Conservation (phyloP, 768 basidiomycete species). For the Brasilioporus rufonigricans region DNA sequence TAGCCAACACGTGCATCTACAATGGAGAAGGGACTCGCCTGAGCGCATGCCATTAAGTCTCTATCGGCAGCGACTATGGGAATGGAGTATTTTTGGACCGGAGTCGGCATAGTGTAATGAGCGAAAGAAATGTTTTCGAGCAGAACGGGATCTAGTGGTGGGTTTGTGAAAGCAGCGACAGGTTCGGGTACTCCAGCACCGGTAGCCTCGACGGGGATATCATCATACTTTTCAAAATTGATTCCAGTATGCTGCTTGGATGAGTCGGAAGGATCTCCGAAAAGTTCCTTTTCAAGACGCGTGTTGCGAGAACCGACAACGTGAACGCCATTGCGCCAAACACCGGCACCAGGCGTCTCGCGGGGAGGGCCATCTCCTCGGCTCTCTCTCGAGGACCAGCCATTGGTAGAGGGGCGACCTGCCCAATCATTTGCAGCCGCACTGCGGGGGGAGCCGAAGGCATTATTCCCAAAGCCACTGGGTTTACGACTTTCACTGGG, state of each 20-base stretch:
- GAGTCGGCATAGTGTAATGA: slow-evolving; percentile 93
- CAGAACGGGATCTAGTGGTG: slow-evolving; percentile 89
- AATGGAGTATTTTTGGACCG: slow-evolving; percentile 99
- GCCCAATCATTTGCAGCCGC: slow-evolving; percentile 39
- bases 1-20: slow-evolving; percentile 13
- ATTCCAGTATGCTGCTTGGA: slow-evolving; percentile 94
- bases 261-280: slow-evolving; percentile 82
- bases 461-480: slow-evolving; percentile 41
- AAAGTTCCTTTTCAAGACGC: slow-evolving; percentile 95
- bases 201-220: slow-evolving; percentile 98
- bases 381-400: slow-evolving; percentile 37
- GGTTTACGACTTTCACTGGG: slow-evolving; percentile 36
- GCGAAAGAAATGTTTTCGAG: slow-evolving; percentile 93
- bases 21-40: slow-evolving; percentile 46
- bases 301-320: slow-evolving; percentile 78
- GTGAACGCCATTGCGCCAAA: slow-evolving; percentile 90
- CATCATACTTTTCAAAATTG: slow-evolving; percentile 99
- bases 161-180: slow-evolving; percentile 78
- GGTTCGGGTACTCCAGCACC: slow-evolving; percentile 97
- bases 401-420: slow-evolving; percentile 36
- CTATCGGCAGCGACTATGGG: slow-evolving; percentile 91
- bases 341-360: slow-evolving; percentile 52
- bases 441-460: slow-evolving; percentile 36
- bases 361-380: slow-evolving; percentile 42
- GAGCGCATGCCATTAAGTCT: slow-evolving; percentile 94